Evolutionary conservation across 106 monocot species (phyloP).

Genomic region (Dioscorea alata): DNA sequence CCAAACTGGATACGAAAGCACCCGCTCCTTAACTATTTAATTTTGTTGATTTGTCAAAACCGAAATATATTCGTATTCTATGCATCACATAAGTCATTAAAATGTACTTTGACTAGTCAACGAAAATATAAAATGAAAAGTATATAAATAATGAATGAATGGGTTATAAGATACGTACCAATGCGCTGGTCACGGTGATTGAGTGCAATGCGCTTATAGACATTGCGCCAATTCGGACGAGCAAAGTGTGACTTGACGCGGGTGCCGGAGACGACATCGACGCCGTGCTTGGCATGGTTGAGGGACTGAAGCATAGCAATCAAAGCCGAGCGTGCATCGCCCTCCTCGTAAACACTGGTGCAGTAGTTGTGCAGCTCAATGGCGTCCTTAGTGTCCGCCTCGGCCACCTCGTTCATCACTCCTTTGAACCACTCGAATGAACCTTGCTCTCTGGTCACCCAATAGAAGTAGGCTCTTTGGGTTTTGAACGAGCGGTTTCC

Average conservation of each 20-base stretch:
- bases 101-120: neutral
- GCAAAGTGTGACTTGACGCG: slow-evolving; percentile 38
- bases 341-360: slow-evolving; percentile 46
- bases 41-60: too few species aligned
- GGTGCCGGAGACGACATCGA: slow-evolving; percentile 34
- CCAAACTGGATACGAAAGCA: too few species aligned
- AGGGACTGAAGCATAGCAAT: slow-evolving; percentile 34
- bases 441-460: slow-evolving; percentile 39
- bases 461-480: slow-evolving; percentile 32
- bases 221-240: slow-evolving; percentile 37
- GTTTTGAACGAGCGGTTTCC: slow-evolving; percentile 5
- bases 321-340: slow-evolving; percentile 33
- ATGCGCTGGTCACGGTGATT: slow-evolving; percentile 15
- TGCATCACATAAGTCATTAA: too few species aligned
- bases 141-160: too few species aligned
- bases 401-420: slow-evolving; percentile 40
- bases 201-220: slow-evolving; percentile 16
- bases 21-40: too few species aligned
- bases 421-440: slow-evolving; percentile 42
- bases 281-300: slow-evolving; percentile 36
- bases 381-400: slow-evolving; percentile 15
- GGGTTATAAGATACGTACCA: neutral
- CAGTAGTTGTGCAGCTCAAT: slow-evolving; percentile 44
- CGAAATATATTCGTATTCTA: too few species aligned
- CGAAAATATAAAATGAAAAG: too few species aligned